phyloP scores from a whole-genome alignment of 1,139 yeast genomes.

The Yamadazyma epiphylla region DNA sequence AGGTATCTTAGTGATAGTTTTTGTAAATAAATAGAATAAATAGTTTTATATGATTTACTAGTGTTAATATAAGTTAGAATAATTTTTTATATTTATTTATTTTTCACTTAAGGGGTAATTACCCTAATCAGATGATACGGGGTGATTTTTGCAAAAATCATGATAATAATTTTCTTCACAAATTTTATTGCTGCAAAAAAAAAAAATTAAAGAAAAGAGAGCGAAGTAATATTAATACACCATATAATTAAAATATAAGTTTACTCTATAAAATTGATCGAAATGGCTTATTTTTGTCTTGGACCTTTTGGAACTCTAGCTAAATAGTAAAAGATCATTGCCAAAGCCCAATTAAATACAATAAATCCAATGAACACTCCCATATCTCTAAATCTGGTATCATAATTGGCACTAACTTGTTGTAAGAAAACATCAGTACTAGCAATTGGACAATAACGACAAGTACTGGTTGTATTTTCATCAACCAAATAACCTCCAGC shows the following conservation, averaged over 20 bases:
- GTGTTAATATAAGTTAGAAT: neutral
- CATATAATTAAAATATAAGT: neutral
- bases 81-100: no score
- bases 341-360: conserved; percentile 9
- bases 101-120: no score
- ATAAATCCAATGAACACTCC: conserved; percentile 49
- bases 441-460: conserved; percentile 19
- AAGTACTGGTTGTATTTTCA: conserved; percentile 12
- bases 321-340: conserved; percentile 56
- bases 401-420: conserved; percentile 13
- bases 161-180: no score
- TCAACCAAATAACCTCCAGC: conserved; percentile 26
- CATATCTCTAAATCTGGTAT: conserved; percentile 50
- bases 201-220: no score
- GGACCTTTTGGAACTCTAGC: conserved; percentile 58
- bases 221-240: no score
- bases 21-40: neutral
- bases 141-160: no score
- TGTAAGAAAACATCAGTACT: conserved; percentile 19
- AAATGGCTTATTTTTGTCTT: conserved; percentile 2
- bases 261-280: neutral
- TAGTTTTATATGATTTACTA: neutral
- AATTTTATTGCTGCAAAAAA: no score
- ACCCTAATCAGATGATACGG: no score
- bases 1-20: neutral